Base-by-base conservation (phyloP, 768 basidiomycete species). In the Gelatoporia subvermispora region DNA sequence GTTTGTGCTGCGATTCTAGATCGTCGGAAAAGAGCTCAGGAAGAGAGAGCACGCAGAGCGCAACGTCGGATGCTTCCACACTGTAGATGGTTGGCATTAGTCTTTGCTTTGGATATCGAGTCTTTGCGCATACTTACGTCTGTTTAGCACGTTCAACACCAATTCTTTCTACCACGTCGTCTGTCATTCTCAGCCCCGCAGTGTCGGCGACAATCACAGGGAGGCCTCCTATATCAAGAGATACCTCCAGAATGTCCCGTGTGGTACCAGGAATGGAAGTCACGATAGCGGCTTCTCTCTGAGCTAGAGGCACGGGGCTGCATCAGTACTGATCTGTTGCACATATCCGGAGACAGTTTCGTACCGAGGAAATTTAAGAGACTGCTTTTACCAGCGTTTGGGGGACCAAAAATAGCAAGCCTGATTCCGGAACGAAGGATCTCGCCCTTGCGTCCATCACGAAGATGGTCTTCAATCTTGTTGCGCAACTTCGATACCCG, bases 351-450 rank as follows among this genome's bases (percentile, higher is more conserved):
- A n/a, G n/a, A 28, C 13, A 23, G n/a, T 23, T 15, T 10, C 37
- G 35, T 56, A 85, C 92, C 88, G 11, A 95, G 71, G 62, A 83
- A 91, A 59, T 95, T 95, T 41, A 92, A 73, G 17, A 93, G 64
- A 58, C 85, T 89, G 60, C 89, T 93, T 69, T 95, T 96, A n/a
- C 93, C 93, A 1, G 87, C 91, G 58, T 96, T 96, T 0, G 93
- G 89, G 20, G 92, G 90, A 1, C 93, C 93, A 59, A 93, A 93
- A 35, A 96, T 93, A 13, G 88, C 85, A 8, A 95, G 72, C 39
- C 80, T 82, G 41, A 94, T 78, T 2, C 93, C 93, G 1, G 82
- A 79, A 11, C 90, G 82, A 51, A 93, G 69, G 43, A 95, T 82
- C 63, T 95, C 93, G 0, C 92, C 91, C 31, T 85, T 74, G 17